Evolutionary conservation across 2,329 filamentous ascomycete species (phyloP), one percentile per base, ranked within the genome.

Genomic region (Monilinia fructigena): DNA sequence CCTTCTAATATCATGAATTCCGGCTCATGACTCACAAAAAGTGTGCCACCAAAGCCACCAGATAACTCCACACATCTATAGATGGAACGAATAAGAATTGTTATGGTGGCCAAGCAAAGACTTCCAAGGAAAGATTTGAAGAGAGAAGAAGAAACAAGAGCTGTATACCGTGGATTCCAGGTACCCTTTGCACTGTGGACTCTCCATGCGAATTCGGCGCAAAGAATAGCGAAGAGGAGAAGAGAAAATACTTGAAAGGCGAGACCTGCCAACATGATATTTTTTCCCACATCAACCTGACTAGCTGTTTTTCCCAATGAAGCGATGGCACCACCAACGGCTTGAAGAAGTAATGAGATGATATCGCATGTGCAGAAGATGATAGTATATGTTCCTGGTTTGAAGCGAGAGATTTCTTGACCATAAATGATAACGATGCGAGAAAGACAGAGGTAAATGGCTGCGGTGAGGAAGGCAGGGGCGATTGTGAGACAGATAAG

Each of bases 21-120:
- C 0, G 72, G 73, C 69, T 84, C 75, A 52, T 83, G 74, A 59
- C 75, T 74, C 59, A 83, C 81, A 66, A 85, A 83, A 56, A 88
- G 73, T 10, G 76, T 69, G 1, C 83, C 82, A 16, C 72, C 71
- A 77, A 84, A 88, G 2, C 86, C 85, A 23, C 83, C 79, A 54
- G 79, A 81, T 65, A 88, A 74, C 76, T 89, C 86, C 1, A 82
- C 81, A 28, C 86, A 83, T 61, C 86, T 81, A 71, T 85, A 89
- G 42, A 83, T 79, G 53, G 80, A 84, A 35, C 86, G 78, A n/a
- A 83, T 80, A 64, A 87, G 82, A 71, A 89, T 84, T 52, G 79
- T 81, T 1, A 86, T 48, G 11, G 83, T 86, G 0, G 83, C 81
- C 3, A 85, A 71, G 1, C 76, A 72, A 23, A 45, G 62, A 47